These are phyloP conservation scores for Beauveria scarabaeidicola DNA, from an alignment of 2,329 filamentous ascomycete species.

Conservation along the genomic window DNA sequence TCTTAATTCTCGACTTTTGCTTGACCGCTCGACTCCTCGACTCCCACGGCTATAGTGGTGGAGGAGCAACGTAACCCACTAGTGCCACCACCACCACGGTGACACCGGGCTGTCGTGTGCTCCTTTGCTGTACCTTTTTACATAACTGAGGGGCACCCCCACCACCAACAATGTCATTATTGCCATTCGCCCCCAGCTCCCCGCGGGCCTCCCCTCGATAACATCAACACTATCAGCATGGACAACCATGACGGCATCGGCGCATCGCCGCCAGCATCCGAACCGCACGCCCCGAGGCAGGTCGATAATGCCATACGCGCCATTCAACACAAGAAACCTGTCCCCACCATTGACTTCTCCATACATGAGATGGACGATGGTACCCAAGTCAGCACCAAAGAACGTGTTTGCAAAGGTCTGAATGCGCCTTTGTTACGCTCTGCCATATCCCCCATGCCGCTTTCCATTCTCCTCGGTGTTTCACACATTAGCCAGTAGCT, in stretches of 20 bases:
- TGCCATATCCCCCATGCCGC: not conserved
- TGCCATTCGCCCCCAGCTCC: not conserved
- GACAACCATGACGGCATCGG: conserved; percentile 23
- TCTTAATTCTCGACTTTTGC: not conserved
- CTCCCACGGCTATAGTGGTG: not conserved
- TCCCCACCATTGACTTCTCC: conserved; percentile 97
- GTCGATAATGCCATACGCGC: conserved; percentile 88
- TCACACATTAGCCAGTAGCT: not conserved
- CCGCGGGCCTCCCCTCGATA: not conserved
- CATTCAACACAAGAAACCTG: conserved; percentile 86
- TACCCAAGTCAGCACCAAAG: conserved; percentile 85
- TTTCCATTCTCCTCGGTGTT: not conserved
- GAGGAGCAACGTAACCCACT: not conserved
- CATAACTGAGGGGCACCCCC: not conserved
- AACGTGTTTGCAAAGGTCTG: conserved; percentile 96
- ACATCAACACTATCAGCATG: not conserved
- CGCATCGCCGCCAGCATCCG: conserved; percentile 30
- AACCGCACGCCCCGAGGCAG: conserved; percentile 46
- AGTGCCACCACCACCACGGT: not conserved
- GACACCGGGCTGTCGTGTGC: conserved; percentile 8
- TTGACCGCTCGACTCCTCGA: not conserved
- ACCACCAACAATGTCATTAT: not conserved
- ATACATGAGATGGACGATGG: conserved; percentile 98
- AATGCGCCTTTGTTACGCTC: not conserved
- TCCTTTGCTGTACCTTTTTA: not conserved